Evolutionary conservation across 345 rosid genomes (phyloP).

Genomic region (Eutrema heterophyllum): DNA sequence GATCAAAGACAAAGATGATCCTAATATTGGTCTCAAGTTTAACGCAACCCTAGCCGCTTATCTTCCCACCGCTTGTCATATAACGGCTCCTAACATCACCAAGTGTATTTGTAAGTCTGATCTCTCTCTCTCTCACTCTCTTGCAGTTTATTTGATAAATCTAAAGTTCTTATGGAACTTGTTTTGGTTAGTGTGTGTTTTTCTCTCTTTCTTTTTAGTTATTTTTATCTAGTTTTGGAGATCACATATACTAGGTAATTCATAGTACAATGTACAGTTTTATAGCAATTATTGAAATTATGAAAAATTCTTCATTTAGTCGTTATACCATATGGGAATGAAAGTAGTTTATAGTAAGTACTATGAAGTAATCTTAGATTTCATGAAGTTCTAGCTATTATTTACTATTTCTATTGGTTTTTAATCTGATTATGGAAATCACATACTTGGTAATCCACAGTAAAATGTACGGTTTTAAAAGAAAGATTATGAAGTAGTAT

Average conservation of each 20-base stretch:
- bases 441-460: background rate
- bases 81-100: conserved; percentile 45
- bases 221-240: background rate
- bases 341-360: background rate
- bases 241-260: background rate
- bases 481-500: background rate
- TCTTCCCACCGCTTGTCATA: conserved; percentile 56
- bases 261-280: background rate
- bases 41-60: conserved; percentile 56
- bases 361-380: too few species aligned
- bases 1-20: conserved; percentile 64
- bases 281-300: background rate
- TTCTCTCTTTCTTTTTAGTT: background rate
- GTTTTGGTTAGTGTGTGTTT: background rate
- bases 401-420: background rate
- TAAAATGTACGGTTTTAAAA: background rate
- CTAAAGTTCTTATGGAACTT: background rate
- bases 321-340: background rate
- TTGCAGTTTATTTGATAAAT: background rate
- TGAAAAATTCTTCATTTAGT: background rate
- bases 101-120: conserved; percentile 50
- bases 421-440: background rate
- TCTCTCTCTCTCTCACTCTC: background rate
- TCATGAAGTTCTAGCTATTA: too few species aligned
- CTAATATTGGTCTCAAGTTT: conserved; percentile 62